Base-by-base conservation (phyloP, 441 rosid species). In the Brassica balearica region DNA sequence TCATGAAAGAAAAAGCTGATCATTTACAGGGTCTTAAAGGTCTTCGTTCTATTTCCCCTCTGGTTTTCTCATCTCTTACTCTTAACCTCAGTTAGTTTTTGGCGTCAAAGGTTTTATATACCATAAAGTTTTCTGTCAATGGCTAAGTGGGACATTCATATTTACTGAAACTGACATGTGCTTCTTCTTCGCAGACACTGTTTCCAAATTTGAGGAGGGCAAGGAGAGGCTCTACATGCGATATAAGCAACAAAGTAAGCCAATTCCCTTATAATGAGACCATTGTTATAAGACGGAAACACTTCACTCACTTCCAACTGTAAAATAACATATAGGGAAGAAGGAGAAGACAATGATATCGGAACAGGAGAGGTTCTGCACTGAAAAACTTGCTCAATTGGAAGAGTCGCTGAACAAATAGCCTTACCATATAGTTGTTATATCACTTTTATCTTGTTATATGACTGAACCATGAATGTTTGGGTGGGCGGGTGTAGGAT, bases 161-260 rank as follows among this genome's bases (percentile, higher is more conserved):
- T 61, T 75, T 75, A 20, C 84, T 85, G 88, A 84, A 78, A 85
- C 82, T 51, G 25, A 3, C 8, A 89, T 72, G 86, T 84, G 81
- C 87, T 87, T 51, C 62, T 77, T 43, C 51, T 79, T 79, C 78
- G 48, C 90, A 91, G 97, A 86, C 81, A 85, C 87, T 32, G 14
- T 90, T 72, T 85, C 93, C 68, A 92, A 86, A 84, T 89, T 89
- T 34, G 95, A 90, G 78, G 94, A 89, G 63, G 93, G 90, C 76
- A 92, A 90, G 86, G 97, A 90, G 79, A 90, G 80, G 85, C 86
- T 95, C 64, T 87, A 86, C 73, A 76, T 75, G 82, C 86, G 87
- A 82, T 89, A 91, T 75, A 93, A 95, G 79, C 98, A 92, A 85
- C 53, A 87, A 71, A 87, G 97, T 92, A 78, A 92, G 94, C 68